A percentile compares a stretch with the other conserved stretches of the same genome.
These are phyloP conservation scores for Pyrenophora tritici-repentis DNA, from an alignment of 2,329 filamentous ascomycete genomes.

Conservation along the genomic window DNA sequence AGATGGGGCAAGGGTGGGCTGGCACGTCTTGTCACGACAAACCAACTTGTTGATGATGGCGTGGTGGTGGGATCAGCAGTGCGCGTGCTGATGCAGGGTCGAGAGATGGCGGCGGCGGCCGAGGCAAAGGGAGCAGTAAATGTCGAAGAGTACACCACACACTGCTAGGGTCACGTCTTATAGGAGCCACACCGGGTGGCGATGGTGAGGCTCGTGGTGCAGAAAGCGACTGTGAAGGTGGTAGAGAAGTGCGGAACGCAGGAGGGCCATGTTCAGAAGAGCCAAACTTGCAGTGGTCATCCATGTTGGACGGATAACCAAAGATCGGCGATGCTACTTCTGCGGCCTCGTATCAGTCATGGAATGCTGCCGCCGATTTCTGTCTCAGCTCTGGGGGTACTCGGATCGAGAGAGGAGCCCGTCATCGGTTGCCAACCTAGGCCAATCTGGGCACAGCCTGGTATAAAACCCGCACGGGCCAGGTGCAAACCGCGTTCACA, in stretches of 20 bases:
- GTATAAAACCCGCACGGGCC: slow-evolving; percentile 15
- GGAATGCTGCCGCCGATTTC: slow-evolving; percentile 25
- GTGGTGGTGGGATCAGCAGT: slow-evolving; percentile 12
- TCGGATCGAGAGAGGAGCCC: slow-evolving; percentile 27
- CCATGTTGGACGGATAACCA: slow-evolving; percentile 20
- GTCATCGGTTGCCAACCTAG: slow-evolving; percentile 17
- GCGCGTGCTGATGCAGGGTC: slow-evolving; percentile 26
- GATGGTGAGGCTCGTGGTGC: background rate
- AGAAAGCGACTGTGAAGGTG: slow-evolving; percentile 3
- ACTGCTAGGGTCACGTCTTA: slow-evolving; percentile 5
- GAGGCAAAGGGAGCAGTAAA: background rate
- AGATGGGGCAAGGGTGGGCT: slow-evolving; percentile 5
- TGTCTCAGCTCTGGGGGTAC: slow-evolving; percentile 19
- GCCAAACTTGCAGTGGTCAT: slow-evolving; percentile 25
- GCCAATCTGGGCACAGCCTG: slow-evolving; percentile 14
- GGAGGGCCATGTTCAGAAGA: slow-evolving; percentile 12
- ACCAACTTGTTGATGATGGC: slow-evolving; percentile 6
- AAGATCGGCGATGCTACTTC: slow-evolving; percentile 33
- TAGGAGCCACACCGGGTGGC: slow-evolving; percentile 9
- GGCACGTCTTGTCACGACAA: slow-evolving; percentile 10
- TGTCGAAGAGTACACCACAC: background rate
- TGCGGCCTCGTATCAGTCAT: slow-evolving; percentile 15
- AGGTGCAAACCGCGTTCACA: slow-evolving; percentile 4
- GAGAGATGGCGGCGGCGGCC: slow-evolving; percentile 10
- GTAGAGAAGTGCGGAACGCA: slow-evolving; percentile 3